Evolutionary conservation across 371 early-diverging fungal genomes (phyloP).

Genomic region (Mortierella sp.): DNA sequence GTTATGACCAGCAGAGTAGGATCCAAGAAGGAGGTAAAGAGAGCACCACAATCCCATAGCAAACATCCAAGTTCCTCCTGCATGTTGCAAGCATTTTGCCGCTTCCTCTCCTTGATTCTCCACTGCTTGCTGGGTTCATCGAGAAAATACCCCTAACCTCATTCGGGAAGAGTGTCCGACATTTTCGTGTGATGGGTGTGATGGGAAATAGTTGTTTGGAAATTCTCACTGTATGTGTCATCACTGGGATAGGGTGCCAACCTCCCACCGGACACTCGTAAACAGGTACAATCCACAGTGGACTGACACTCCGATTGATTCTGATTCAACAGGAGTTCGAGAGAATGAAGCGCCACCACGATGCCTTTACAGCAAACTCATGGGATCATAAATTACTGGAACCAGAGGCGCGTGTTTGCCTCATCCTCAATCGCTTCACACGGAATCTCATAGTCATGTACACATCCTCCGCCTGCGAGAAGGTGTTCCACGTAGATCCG

Average conservation of each 20-base stretch:
- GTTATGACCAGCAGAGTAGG: conserved; percentile 16
- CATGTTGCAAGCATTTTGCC: neutral
- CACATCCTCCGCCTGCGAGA: conserved; percentile 8
- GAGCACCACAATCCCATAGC: neutral
- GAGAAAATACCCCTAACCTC: too few relatives aligned
- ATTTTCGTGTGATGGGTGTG: too few relatives aligned
- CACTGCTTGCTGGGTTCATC: too few relatives aligned
- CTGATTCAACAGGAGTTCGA: conserved; percentile 13
- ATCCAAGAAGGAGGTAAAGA: conserved; percentile 13
- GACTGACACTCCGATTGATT: too few relatives aligned
- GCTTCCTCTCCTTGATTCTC: too few relatives aligned
- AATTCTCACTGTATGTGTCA: too few relatives aligned
- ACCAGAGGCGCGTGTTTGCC: conserved; percentile 23
- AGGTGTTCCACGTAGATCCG: conserved; percentile 10
- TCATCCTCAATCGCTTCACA: conserved; percentile 27
- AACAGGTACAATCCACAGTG: too few relatives aligned
- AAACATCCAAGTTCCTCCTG: neutral
- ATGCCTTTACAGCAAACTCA: conserved; percentile 8
- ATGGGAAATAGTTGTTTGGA: too few relatives aligned
- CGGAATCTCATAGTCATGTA: conserved; percentile 17
- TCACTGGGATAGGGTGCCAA: too few relatives aligned
- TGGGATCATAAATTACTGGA: conserved; percentile 14
- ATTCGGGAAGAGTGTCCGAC: too few relatives aligned
- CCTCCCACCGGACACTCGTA: too few relatives aligned
- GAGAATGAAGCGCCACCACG: conserved; percentile 11